Evolutionary conservation across 163 green algal genomes (phyloP), one percentile per base, ranked within the genome.

Genomic region (Coccomyxa subellipsoidea): DNA sequence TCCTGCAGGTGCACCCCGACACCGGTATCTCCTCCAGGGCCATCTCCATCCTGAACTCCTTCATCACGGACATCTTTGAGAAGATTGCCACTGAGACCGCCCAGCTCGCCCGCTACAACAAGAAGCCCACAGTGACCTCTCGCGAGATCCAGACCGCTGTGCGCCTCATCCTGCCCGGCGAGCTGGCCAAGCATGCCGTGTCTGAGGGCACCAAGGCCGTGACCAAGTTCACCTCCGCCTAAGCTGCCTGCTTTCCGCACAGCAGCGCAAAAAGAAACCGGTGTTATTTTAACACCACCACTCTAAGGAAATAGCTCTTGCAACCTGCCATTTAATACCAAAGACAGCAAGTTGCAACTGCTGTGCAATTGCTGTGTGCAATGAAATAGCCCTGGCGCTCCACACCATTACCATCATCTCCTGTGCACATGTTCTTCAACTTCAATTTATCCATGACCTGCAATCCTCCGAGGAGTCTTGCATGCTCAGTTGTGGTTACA

Each of bases 191-290:
- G 93, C 93, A 97, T 85, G 93, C 93, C 53, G 93, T 96, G 38
- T 97, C 92, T 34, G 94, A 97, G 89, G 95, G 95, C 87, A 98
- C 94, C 88, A 98, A 98, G 92, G 94, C 95, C 79, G 94, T 98
- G 39, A 98, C 95, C 87, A 98, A 98, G 90, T 98, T 97, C 91
- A 98, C 95, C 80, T 93, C 90, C 23, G 90, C 90, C 39, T 98
- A 91, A 90, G 38, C 23, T 53, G 47, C 47, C 38, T 40, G 69
- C 9, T 27, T 12, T 35, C 35, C 0, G 32, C 25, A 8, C 12
- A 72, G 77, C 47, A 39, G n/a, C 77, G 7, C 1, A 77, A 34
- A 35, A 77, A 25, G 71, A 80, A 85, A 81, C 76, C 75, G 75
- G 81, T 81, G 75, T 81, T 85, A 72, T 85, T 70, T 85, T 37